Percentiles rank a stretch among this genome's conserved stretches.
phyloP scores from a whole-genome alignment of 192 early-diverging fungal species.

The Chytriomyces sp. region DNA sequence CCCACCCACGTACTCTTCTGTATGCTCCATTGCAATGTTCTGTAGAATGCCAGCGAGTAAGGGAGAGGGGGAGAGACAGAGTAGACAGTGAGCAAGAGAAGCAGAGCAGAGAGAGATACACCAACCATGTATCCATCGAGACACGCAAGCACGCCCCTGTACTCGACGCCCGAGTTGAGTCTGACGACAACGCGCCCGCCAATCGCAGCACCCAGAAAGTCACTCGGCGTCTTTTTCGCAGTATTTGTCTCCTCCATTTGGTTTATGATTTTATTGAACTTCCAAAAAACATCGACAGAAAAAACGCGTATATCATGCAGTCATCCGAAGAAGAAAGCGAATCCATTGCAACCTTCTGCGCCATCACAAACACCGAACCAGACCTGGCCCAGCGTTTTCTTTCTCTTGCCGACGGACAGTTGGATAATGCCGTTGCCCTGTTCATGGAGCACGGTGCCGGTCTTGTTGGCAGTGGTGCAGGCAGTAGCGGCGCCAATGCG shows the following conservation, averaged over 20 bases:
- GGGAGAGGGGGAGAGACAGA: not conserved
- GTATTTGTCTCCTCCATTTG: not conserved
- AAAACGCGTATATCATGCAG: too few relatives aligned
- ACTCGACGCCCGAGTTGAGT: conserved; percentile 97
- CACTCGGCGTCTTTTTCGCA: conserved; percentile 65
- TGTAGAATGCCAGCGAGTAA: not conserved
- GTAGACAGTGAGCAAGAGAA: not conserved
- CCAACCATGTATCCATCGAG: conserved; percentile 2
- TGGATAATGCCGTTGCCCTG: conserved; percentile 79
- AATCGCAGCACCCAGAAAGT: conserved; percentile 87
- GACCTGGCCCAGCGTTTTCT: conserved; percentile 73
- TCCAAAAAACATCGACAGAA: too few relatives aligned
- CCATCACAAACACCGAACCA: conserved; percentile 76
- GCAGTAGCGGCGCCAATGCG: conserved; percentile 32
- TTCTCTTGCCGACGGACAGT: conserved; percentile 72
- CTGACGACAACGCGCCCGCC: conserved; percentile 88
- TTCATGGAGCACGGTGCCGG: conserved; percentile 64
- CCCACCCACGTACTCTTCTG: conserved; percentile 96
- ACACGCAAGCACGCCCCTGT: conserved; percentile 70
- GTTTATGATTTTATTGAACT: too few relatives aligned
- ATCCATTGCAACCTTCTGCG: conserved; percentile 39
- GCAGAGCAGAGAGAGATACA: not conserved
- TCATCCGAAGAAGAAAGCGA: too few relatives aligned
- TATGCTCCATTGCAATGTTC: conserved; percentile 98
- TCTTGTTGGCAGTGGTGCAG: not conserved